Evolutionary conservation across 2,329 filamentous ascomycete species (phyloP).

Genomic region (Chaetomiaceae sp.): DNA sequence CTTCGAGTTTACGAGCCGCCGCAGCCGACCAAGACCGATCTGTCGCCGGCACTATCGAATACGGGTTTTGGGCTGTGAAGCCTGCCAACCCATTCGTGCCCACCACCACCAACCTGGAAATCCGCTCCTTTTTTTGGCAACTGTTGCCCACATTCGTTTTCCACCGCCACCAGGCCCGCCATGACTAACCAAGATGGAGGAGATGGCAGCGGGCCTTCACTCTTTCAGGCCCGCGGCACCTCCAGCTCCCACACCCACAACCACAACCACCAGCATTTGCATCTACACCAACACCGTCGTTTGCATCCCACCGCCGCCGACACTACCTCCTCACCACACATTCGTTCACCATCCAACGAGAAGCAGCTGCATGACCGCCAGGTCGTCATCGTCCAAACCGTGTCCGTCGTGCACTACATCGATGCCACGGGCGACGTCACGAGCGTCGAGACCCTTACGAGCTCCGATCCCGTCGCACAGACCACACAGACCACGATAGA

Average conservation of each 20-base stretch:
- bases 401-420: conserved; percentile 51
- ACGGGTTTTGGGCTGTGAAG: conserved; percentile 19
- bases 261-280: conserved; percentile 28
- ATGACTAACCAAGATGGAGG: conserved; percentile 38
- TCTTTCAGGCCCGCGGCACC: conserved; percentile 41
- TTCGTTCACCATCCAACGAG: conserved; percentile 28
- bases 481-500: conserved; percentile 33
- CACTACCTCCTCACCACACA: conserved; percentile 20
- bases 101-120: conserved; percentile 18
- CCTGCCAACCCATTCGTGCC: conserved; percentile 11
- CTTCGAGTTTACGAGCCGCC: conserved; percentile 20
- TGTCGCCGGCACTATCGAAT: conserved; percentile 19
- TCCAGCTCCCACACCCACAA: too few relatives aligned
- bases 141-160: conserved; percentile 17
- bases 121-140: conserved; percentile 20
- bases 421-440: conserved; percentile 45
- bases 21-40: conserved; percentile 7
- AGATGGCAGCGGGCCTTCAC: conserved; percentile 42
- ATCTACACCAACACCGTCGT: conserved; percentile 27
- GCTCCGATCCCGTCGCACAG: conserved; percentile 37
- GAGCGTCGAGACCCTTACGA: conserved; percentile 39
- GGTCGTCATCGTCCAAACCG: conserved; percentile 49
- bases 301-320: conserved; percentile 19
- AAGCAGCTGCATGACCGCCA: conserved; percentile 30
- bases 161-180: conserved; percentile 32